Conservation (phyloP, 768 basidiomycete species). For the Strobilomyces echinocephalus region DNA sequence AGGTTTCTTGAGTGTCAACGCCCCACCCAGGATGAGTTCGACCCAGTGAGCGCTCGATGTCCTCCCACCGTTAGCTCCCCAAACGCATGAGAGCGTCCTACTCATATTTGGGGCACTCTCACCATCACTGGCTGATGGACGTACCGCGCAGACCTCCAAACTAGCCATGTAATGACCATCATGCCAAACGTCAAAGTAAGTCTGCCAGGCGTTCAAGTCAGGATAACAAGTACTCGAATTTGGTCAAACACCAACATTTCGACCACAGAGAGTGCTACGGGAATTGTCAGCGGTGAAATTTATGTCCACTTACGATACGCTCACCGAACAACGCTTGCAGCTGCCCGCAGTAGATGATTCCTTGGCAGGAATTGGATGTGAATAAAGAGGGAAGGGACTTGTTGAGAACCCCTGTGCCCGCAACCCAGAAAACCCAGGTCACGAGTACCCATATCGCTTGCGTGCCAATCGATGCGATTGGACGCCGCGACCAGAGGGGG, state of each 20-base stretch:
- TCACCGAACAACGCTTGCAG: conserved; percentile 51
- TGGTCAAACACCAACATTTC: conserved; percentile 40
- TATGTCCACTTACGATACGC: not conserved
- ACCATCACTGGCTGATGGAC: conserved; percentile 29
- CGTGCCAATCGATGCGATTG: conserved; percentile 52
- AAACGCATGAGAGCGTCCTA: not conserved
- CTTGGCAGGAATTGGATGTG: conserved; percentile 37
- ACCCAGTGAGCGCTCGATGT: not conserved
- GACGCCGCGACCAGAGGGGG: conserved; percentile 50
- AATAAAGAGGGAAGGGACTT: conserved; percentile 44
- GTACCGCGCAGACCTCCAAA: conserved; percentile 47
- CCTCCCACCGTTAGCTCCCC: not conserved
- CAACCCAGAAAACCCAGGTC: conserved; percentile 60
- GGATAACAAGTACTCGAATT: not conserved
- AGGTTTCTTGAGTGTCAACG: not conserved
- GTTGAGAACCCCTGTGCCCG: conserved; percentile 50
- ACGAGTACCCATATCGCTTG: conserved; percentile 56
- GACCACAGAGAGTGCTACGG: conserved; percentile 45
- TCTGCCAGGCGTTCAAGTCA: conserved; percentile 27
- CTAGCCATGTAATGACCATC: conserved; percentile 45
- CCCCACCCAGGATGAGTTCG: not conserved
- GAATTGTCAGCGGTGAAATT: conserved; percentile 4
- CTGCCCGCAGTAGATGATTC: conserved; percentile 50
- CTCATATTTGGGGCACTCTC: conserved; percentile 23
- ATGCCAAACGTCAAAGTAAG: conserved; percentile 45